Evolutionary conservation across 2,329 filamentous ascomycete genomes (phyloP), one percentile per base, ranked within the genome.

Genomic region (Epicoccum nigrum): DNA sequence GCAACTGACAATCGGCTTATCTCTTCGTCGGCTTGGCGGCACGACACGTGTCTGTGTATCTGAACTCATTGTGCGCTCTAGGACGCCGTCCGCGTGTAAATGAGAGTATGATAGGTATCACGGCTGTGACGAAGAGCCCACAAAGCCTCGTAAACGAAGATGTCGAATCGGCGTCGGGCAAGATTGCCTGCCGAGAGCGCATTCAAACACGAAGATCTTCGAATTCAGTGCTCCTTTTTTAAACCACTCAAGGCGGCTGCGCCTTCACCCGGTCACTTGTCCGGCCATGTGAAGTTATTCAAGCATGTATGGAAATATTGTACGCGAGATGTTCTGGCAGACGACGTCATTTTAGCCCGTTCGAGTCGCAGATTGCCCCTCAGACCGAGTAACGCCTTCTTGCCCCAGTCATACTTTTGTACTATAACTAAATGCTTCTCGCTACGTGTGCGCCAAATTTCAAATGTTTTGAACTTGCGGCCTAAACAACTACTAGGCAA

Each of bases 1-100:
- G 35, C 65, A 68, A 4, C 58, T 63, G 4, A 68, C 52, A 12
- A 67, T 64, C 1, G 65, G 62, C 51, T 68, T 68, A 46, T 68
- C 65, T 47, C 65, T 56, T 25, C 65, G 61, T 15, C 65, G 55
- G 32, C 59, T 63, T 19, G 64, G 61, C n/a, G 64, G 65, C 12
- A 67, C 55, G 21, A 60, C 34, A 32, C 63, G 62, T 4, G 45
- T 33, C 30, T 55, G 58, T 11, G 46, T 13, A 20, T 60, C 59
- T 32, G 45, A 32, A 47, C 44, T 64, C 62, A 67, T 67, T 28
- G 39, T 16, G 23, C 11, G 5, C n/a, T 34, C 8, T 25, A 16
- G 12, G 20, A n/a, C 9, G 15, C 21, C 9, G 23, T 40, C 13
- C 28, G 13, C 13, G 28, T 30, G 28, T 13, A 30, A 11, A 30